These are phyloP conservation scores for Zanthoxylum bungeanum DNA, from an alignment of 345 rosid species.

Conservation along the genomic window DNA sequence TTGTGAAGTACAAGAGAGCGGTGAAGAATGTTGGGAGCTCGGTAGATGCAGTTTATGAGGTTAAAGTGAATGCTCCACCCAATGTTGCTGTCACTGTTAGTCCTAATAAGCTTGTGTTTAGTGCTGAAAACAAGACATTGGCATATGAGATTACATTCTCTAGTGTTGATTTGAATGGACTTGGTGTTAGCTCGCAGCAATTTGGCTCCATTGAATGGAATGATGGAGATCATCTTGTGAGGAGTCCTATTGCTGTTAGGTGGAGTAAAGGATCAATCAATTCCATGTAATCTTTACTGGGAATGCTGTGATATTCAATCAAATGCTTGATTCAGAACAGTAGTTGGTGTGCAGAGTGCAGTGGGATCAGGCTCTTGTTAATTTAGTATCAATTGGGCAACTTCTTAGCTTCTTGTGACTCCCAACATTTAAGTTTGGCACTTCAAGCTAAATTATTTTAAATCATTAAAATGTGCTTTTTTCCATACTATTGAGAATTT, in stretches of 20 bases:
- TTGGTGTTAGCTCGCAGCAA: constrained; percentile 27
- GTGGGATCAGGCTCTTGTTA: background rate
- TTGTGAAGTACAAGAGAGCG: constrained; percentile 48
- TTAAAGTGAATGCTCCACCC: constrained; percentile 49
- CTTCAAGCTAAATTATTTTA: too few species aligned
- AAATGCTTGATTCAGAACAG: background rate
- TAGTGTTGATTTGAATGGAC: constrained; percentile 35
- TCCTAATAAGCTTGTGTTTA: constrained; percentile 68
- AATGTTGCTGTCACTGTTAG: constrained; percentile 53
- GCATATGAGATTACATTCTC: constrained; percentile 63
- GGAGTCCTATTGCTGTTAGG: constrained; percentile 65
- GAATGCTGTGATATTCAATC: background rate
- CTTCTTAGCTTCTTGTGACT: background rate
- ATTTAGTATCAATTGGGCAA: background rate
- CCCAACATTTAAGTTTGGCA: too few species aligned
- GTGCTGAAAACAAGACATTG: constrained; percentile 35
- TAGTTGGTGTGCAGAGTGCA: too few species aligned
- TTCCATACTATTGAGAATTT: too few species aligned
- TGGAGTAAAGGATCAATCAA: constrained; percentile 48
- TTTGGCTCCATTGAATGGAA: constrained; percentile 84
- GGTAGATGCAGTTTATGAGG: constrained; percentile 55
- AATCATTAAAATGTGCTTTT: too few species aligned
- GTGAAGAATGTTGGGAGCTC: constrained; percentile 69
- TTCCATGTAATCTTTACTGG: constrained; percentile 33
- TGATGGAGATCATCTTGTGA: constrained; percentile 64